phyloP scores from a whole-genome alignment of 179 eudicot species.

The Silene noctiflora region DNA sequence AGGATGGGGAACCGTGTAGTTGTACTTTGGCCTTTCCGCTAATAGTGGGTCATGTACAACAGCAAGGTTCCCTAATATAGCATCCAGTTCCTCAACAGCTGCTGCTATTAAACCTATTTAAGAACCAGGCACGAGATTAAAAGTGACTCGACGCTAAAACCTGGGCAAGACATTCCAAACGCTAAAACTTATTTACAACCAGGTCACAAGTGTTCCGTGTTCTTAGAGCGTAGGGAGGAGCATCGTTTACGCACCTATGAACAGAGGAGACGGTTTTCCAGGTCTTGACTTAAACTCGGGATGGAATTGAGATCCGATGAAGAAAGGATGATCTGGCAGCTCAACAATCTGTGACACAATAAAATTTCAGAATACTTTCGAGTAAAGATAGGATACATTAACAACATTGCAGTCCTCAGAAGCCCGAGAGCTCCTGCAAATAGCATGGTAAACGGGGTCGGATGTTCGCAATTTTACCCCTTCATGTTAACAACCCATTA shows the following conservation, averaged over 20 bases:
- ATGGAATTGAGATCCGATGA: conserved; percentile 89
- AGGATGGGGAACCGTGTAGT: conserved; percentile 22
- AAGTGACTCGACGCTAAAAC: background rate
- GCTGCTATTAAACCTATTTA: conserved; percentile 83
- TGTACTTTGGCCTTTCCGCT: conserved; percentile 27
- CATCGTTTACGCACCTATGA: conserved; percentile 52
- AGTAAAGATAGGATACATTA: too few species aligned
- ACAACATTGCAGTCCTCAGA: too few species aligned
- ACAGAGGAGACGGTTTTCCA: conserved; percentile 84
- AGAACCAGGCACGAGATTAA: background rate
- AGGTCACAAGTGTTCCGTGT: background rate
- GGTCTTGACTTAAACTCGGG: conserved; percentile 97
- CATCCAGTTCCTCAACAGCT: conserved; percentile 65
- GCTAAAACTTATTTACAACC: too few species aligned
- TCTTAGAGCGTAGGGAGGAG: background rate
- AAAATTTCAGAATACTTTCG: background rate
- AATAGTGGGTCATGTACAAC: conserved; percentile 27
- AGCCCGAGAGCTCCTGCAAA: too few species aligned
- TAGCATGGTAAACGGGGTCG: too few species aligned
- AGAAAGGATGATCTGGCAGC: conserved; percentile 71
- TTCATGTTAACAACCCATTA: too few species aligned
- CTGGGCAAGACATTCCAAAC: too few species aligned
- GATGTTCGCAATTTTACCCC: too few species aligned
- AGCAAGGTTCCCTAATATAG: conserved; percentile 37
- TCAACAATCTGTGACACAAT: conserved; percentile 65